A percentile compares a stretch with the other conserved stretches of the same genome.
phyloP scores from a whole-genome alignment of 331 rosid species.

The Malus hybrid region DNA sequence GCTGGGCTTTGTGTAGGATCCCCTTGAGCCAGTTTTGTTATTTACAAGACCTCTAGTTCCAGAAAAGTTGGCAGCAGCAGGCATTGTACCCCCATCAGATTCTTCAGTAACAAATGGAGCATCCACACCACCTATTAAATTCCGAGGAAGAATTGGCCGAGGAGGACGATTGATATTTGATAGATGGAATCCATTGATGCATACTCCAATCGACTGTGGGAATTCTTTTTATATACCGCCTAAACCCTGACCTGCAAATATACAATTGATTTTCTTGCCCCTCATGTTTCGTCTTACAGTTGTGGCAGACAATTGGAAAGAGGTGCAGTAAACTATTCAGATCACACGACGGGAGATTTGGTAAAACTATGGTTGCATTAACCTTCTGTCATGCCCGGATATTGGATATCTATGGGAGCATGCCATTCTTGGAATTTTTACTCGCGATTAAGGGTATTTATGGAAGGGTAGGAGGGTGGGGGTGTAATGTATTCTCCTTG shows the following conservation, averaged over 20 bases:
- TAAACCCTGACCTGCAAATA: constrained; percentile 46
- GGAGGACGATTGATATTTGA: constrained; percentile 92
- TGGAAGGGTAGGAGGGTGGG: not conserved
- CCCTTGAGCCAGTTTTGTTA: constrained; percentile 79
- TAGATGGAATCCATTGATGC: constrained; percentile 79
- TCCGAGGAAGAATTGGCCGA: constrained; percentile 79
- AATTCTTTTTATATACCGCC: constrained; percentile 70
- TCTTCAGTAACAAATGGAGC: constrained; percentile 37
- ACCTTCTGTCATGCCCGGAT: not conserved
- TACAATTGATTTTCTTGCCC: constrained; percentile 40
- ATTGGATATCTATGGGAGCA: not conserved
- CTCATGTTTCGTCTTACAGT: not conserved
- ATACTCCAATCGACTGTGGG: constrained; percentile 64
- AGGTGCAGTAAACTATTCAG: constrained; percentile 1
- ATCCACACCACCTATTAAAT: constrained; percentile 39
- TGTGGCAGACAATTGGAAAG: not conserved
- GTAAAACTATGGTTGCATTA: not conserved
- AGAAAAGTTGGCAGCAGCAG: constrained; percentile 77
- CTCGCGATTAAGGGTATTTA: not conserved
- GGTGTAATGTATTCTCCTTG: not conserved
- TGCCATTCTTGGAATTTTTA: not conserved
- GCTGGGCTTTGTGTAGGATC: constrained; percentile 62
- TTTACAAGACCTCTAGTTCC: constrained; percentile 79
- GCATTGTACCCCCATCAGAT: constrained; percentile 61
- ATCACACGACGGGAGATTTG: not conserved